Evolutionary conservation across 352 stramenopile species (phyloP).

Genomic region (Phytopythium aichiense): DNA sequence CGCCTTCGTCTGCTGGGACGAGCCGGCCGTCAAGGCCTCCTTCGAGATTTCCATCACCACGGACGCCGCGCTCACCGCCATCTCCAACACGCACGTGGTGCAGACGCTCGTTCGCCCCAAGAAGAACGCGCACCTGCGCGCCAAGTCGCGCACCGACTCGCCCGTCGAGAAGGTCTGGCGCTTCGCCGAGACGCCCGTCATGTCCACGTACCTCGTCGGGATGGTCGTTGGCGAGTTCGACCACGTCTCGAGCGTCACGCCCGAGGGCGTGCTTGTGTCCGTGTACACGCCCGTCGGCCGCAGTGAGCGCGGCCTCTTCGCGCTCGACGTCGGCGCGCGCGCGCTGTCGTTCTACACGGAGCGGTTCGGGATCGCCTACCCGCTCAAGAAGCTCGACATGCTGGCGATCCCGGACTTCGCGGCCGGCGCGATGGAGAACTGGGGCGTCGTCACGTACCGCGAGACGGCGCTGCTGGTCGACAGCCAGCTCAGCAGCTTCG

Average conservation of each 20-base stretch:
- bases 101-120: constrained; percentile 60
- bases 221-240: constrained; percentile 98
- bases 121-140: constrained; percentile 53
- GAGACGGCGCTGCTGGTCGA: constrained; percentile 92
- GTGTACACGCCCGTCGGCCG: constrained; percentile 95
- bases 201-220: constrained; percentile 95
- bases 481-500: constrained; percentile 57
- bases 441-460: constrained; percentile 96
- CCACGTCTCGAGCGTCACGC: constrained; percentile 86
- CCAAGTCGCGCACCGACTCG: constrained; percentile 26
- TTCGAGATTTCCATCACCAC: constrained; percentile 93
- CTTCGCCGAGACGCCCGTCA: constrained; percentile 93
- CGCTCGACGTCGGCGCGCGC: constrained; percentile 69
- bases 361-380: constrained; percentile 89
- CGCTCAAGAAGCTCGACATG: constrained; percentile 98
- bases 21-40: constrained; percentile 94
- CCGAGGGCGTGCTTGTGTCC: constrained; percentile 89
- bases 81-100: constrained; percentile 97
- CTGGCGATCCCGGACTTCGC: constrained; percentile 96
- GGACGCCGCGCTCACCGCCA: constrained; percentile 84
- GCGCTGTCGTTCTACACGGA: constrained; percentile 71
- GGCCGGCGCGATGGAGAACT: constrained; percentile 96
- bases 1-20: constrained; percentile 98
- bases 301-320: constrained; percentile 89
- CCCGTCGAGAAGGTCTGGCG: constrained; percentile 63